Base-by-base conservation (phyloP, 106 monocot genomes). In the Dendrobium catenatum region DNA sequence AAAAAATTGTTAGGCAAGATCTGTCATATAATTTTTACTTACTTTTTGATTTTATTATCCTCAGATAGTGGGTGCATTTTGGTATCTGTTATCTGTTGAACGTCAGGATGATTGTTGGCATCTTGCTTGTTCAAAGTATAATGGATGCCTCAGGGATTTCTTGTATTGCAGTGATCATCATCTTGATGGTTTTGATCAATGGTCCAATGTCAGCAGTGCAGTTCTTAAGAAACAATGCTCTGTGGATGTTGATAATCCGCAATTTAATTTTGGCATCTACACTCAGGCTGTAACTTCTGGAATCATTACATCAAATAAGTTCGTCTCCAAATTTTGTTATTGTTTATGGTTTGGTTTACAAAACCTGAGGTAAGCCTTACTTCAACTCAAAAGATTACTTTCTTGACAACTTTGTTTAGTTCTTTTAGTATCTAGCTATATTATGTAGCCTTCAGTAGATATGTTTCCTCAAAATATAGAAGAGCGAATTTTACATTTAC, bases 331-430 rank as follows among this genome's bases (percentile, higher is more conserved):
- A 79, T 83, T 89, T 64, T 87, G 66, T 72, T 96, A 90, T 73
- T 96, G 93, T 82, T 79, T 96, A 48, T 93, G 96, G 96, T 96
- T 93, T 93, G 96, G 96, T 43, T 80, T 96, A 73, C 87, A 89
- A 85, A 96, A 96, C 74, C 73, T 96, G 68, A 96, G 96, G 96
- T 93, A 88, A 79, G 55, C 4, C 24, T 72, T 72, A 72, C 27
- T 75, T 75, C 75, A 46, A 75, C 47, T 19, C 46, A 43, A 75
- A 43, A 46, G 16, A 41, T 9, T 68, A 26, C 67, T 26, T 68
- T 46, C 8, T 46, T 22, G 67, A 26, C 46, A 46, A 9, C 5
- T 73, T 6, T 73, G 73, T 42, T 73, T 9, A 24, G n/a, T 75
- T 75, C 7, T 44, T 22, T 43, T 24, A 44, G 22, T 46, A n/a